phyloP scores from a whole-genome alignment of 495 filamentous ascomycete species.

The Penicillium atrosanguineum region DNA sequence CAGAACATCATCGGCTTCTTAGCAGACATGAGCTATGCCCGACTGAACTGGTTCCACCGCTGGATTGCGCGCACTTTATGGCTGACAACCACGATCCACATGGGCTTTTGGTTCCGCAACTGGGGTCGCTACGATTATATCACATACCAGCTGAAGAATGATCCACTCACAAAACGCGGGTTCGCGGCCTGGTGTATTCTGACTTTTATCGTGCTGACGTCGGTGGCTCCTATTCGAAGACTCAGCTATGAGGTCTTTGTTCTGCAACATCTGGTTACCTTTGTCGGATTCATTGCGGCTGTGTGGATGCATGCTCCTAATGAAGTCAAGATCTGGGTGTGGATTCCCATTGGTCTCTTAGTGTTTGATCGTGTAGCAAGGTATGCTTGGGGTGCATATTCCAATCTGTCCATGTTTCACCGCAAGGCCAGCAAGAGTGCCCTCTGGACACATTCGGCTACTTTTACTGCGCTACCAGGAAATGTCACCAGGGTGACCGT shows the following conservation, averaged over 20 bases:
- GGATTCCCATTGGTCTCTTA: constrained; percentile 69
- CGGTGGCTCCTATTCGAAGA: constrained; percentile 64
- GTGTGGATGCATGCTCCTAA: constrained; percentile 61
- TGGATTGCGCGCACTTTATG: constrained; percentile 76
- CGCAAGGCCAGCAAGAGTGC: constrained; percentile 20
- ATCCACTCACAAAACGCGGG: constrained; percentile 65
- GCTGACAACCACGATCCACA: constrained; percentile 71
- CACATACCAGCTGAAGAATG: constrained; percentile 55
- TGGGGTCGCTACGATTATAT: constrained; percentile 69
- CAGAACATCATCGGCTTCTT: constrained; percentile 69
- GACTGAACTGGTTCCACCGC: constrained; percentile 81
- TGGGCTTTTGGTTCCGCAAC: constrained; percentile 65
- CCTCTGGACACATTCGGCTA: constrained; percentile 48
- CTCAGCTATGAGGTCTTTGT: constrained; percentile 80
- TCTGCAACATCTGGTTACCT: constrained; percentile 70
- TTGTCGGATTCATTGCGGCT: constrained; percentile 63
- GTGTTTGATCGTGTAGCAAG: constrained; percentile 67
- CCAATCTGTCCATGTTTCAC: constrained; percentile 64
- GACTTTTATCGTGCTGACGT: constrained; percentile 67
- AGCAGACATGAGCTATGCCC: constrained; percentile 67
- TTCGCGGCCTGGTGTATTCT: constrained; percentile 73
- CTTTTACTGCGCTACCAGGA: constrained; percentile 59
- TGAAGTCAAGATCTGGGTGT: constrained; percentile 55
- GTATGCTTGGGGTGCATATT: constrained; percentile 50
- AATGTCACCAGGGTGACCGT: constrained; percentile 69